These are phyloP conservation scores for Thraustotheca clavata DNA, from an alignment of 352 stramenopile genomes.

Conservation along the genomic window DNA sequence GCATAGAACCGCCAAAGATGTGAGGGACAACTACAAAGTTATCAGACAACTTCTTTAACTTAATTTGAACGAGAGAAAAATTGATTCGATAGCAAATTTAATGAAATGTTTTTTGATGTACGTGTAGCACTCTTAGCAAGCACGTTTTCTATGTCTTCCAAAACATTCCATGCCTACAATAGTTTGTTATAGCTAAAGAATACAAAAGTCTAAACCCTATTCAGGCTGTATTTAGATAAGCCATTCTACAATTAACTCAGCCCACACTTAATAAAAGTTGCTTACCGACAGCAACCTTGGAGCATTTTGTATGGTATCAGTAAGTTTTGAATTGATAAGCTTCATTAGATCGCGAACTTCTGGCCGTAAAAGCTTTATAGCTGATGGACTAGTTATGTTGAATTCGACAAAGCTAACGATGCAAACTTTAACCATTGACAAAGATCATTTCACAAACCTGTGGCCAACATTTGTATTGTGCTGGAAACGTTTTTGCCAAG, in stretches of 20 bases:
- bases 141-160: not conserved
- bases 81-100: not conserved
- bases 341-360: slow-evolving; percentile 8
- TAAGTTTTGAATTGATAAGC: too few species aligned
- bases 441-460: not conserved
- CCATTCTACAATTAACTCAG: too few species aligned
- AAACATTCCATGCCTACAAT: not conserved
- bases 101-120: not conserved
- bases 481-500: not conserved
- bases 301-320: too few species aligned
- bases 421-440: not conserved
- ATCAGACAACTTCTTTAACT: not conserved
- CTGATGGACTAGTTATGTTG: not conserved
- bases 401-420: not conserved
- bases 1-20: not conserved
- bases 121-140: not conserved
- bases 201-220: not conserved
- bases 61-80: not conserved
- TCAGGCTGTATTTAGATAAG: too few species aligned
- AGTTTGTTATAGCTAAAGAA: not conserved
- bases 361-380: not conserved
- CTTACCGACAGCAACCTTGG: too few species aligned
- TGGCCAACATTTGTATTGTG: not conserved
- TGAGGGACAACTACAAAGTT: not conserved
- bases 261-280: too few species aligned